Base-by-base conservation (phyloP, 1,139 yeast genomes). In the Pichia sp. region DNA sequence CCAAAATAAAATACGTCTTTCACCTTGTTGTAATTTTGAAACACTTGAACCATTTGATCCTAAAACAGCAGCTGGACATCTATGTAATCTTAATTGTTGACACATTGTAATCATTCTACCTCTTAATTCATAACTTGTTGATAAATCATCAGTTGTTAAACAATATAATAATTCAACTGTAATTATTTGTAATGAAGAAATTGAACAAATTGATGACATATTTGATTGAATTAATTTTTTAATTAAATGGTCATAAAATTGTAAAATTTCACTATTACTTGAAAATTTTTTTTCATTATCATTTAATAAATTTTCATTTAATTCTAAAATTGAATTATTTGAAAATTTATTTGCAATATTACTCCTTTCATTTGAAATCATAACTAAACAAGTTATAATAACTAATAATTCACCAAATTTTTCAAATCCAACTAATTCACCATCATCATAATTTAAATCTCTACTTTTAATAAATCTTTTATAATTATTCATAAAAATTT, bases 41-140 rank as follows among this genome's bases (percentile, higher is more conserved):
- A 79, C 79, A 46, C 76, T 76, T 7, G 79, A 76, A 6, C 83
- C 81, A 44, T 70, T 73, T 18, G 72, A 72, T 3, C 78, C 76
- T 46, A 84, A 67, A 5, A 88, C 90, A 0, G 94, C 90, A 11
- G 90, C 85, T 11, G 95, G 96, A 66, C 95, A 85, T 56, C 95
- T 75, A 62, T 88, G 95, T 46, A 89, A 71, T 57, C 96, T 78
- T 48, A 89, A 69, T 57, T 89, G 94, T 60, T 86, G 95, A 2
- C 92, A 84, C 90, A 86, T 85, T 31, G 89, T 81, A 5, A 84
- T 80, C 7, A 85, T 82, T 57, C 83, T 72, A 41, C 92, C 90
- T 53, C 96, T 73, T 42, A 84, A 71, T 51, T 83, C 85, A 68
- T 87, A 88, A 51, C 89, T 76, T 1, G 88, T 81, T 11, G 81